Percentiles rank a stretch among this genome's conserved stretches.
Evolutionary conservation across 148 eudicot genomes (phyloP).

Genomic region (Cornus controversa): DNA sequence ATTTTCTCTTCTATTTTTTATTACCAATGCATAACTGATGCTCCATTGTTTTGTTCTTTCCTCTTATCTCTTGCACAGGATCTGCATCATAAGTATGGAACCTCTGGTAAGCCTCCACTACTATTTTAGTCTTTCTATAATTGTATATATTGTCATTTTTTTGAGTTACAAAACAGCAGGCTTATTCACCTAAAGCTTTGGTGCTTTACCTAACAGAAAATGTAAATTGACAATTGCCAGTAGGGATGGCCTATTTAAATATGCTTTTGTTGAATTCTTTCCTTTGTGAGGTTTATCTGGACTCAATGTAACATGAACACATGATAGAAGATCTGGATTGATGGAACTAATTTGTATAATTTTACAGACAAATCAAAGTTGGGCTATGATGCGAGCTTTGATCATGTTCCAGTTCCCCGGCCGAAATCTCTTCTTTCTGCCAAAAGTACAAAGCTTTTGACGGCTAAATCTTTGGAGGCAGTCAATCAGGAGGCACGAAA

Average conservation of each 20-base stretch:
- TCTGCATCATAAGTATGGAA: constrained; percentile 58
- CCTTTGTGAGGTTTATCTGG: neutral
- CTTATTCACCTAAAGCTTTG: neutral
- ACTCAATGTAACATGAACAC: neutral
- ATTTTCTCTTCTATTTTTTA: neutral
- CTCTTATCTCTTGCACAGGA: constrained; percentile 47
- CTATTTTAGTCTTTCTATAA: neutral
- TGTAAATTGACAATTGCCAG: neutral
- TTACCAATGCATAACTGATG: neutral
- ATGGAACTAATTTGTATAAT: constrained; percentile 9
- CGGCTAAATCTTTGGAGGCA: constrained; percentile 35
- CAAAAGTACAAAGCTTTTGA: constrained; percentile 45
- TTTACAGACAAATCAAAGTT: constrained; percentile 48
- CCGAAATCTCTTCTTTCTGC: constrained; percentile 45
- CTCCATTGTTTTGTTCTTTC: neutral
- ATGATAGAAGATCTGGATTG: neutral
- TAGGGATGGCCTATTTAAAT: neutral
- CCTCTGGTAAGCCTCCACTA: constrained; percentile 37
- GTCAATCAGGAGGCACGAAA: constrained; percentile 34
- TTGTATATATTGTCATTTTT: neutral
- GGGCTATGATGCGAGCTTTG: constrained; percentile 19
- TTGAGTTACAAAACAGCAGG: neutral
- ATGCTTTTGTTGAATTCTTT: neutral
- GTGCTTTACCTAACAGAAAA: neutral
- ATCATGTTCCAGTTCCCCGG: constrained; percentile 30